Base-by-base conservation (phyloP, 257 asterid genomes). In the Jacaranda mimosifolia region DNA sequence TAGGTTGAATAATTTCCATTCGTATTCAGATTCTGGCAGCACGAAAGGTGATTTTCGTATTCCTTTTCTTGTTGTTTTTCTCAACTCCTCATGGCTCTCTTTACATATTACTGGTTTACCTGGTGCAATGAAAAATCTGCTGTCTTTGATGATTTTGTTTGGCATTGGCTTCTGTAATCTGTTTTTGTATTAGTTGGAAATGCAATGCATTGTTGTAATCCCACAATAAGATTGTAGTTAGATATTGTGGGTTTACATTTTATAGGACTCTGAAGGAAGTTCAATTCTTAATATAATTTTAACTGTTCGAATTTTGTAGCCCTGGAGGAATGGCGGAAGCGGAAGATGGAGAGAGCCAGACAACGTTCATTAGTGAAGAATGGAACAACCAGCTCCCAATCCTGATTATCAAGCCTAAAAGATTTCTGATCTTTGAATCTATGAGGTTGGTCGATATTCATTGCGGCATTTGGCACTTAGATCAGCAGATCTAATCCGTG, bases 281-380 rank as follows among this genome's bases (percentile, higher is more conserved):
- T 26, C 32, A 26, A 26, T 26, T 26, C 32, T 26, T 26, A 26
- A 26, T 26, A 26, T 26, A 26, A 26, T 60, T 32, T 58, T 51
- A 55, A 78, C 38, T 53, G 13, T 68, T 73, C 3, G 21, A 57
- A 75, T 42, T 74, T 12, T 79, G 68, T 83, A 94, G 98, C 94
- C 64, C 78, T 91, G 7, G 97, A 91, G 77, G 98, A 93, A 87
- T 91, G 98, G 98, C 97, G 97, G 49, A 91, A 87, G 72, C 79
- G 98, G 80, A 93, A 93, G 92, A 90, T 93, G 87, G 98, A 93
- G 74, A 90, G 97, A 69, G 97, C 97, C 45, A 83, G 94, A 15
- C 94, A 91, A 56, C 92, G 97, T 6, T 89, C 87, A 45, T 75
- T 82, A 19, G 89, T 77, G 63, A 89, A 88, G 83, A 80, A 92